Percentiles rank a stretch among this genome's conserved stretches.
phyloP scores from a whole-genome alignment of 2,329 filamentous ascomycete genomes.

The Xylariales sp. region DNA sequence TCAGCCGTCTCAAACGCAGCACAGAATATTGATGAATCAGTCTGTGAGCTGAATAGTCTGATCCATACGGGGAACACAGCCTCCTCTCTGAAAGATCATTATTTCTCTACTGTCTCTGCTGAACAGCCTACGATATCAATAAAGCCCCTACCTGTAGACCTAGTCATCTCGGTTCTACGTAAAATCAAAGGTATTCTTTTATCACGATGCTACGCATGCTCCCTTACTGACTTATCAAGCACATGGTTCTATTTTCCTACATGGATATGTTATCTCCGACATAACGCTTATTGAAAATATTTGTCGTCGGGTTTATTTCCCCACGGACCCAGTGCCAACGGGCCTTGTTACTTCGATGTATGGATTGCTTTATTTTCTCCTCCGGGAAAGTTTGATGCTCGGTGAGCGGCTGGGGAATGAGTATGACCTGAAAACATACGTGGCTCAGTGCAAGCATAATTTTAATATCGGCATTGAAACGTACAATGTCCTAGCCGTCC shows the following conservation, averaged over 20 bases:
- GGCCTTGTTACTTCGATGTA: slow-evolving; percentile 10
- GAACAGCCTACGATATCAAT: background rate
- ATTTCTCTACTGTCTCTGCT: background rate
- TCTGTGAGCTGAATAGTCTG: background rate
- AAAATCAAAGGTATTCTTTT: slow-evolving; percentile 13
- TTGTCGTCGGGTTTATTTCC: slow-evolving; percentile 14
- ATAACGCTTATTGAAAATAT: slow-evolving; percentile 9
- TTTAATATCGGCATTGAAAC: slow-evolving; percentile 10
- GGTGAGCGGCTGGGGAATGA: background rate
- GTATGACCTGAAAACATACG: slow-evolving; percentile 6
- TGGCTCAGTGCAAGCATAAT: background rate
- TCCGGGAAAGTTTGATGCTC: slow-evolving; percentile 1
- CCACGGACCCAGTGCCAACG: background rate
- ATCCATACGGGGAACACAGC: background rate
- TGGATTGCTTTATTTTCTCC: slow-evolving; percentile 5
- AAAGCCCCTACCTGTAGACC: slow-evolving; percentile 1
- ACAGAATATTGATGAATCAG: slow-evolving; percentile 5
- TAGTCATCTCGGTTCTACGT: slow-evolving; percentile 1
- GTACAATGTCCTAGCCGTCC: slow-evolving; percentile 9
- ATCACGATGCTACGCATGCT: background rate
- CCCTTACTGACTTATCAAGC: slow-evolving; percentile 1
- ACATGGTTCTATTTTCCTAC: slow-evolving; percentile 4
- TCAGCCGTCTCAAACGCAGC: background rate
- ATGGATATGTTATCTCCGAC: slow-evolving; percentile 13
- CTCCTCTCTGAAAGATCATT: slow-evolving; percentile 5